These are phyloP conservation scores for Psilocybe tampanensis DNA, from an alignment of 768 basidiomycete species.

Conservation along the genomic window DNA sequence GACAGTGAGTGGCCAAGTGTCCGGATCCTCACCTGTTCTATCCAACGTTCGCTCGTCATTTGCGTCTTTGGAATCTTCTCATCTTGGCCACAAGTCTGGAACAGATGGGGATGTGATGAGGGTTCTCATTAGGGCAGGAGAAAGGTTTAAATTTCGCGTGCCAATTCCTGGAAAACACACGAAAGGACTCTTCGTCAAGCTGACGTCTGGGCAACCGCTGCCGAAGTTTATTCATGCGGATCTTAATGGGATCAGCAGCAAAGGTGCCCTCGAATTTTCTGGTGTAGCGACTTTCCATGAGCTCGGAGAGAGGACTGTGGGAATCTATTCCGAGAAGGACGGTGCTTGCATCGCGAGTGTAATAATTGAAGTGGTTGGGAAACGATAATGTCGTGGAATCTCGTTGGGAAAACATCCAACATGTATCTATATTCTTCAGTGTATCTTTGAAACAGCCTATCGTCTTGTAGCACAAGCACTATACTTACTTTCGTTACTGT, in stretches of 20 bases:
- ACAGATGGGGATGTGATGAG: constrained; percentile 32
- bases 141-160: constrained; percentile 61
- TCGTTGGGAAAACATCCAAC: constrained; percentile 2
- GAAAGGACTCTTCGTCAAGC: constrained; percentile 47
- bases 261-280: constrained; percentile 56
- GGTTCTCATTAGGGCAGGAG: constrained; percentile 56
- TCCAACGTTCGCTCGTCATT: constrained; percentile 56
- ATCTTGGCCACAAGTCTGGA: constrained; percentile 40
- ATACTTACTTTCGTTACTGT: constrained; percentile 24
- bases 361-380: constrained; percentile 55
- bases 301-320: constrained; percentile 55
- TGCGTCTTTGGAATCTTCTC: constrained; percentile 65
- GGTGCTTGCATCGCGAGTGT: constrained; percentile 56
- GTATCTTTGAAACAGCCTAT: constrained; percentile 23
- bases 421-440: constrained; percentile 16
- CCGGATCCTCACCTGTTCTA: constrained; percentile 35
- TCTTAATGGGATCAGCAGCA: constrained; percentile 42
- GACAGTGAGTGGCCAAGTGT: constrained; percentile 19
- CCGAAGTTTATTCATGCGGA: constrained; percentile 61
- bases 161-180: constrained; percentile 36
- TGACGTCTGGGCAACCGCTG: constrained; percentile 53
- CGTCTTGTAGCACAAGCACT: constrained; percentile 18
- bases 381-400: constrained; percentile 15
- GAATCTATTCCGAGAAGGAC: constrained; percentile 52
- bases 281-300: constrained; percentile 54